These are phyloP conservation scores for Cicer cuneatum DNA, from an alignment of 306 rosid genomes.

Conservation along the genomic window DNA sequence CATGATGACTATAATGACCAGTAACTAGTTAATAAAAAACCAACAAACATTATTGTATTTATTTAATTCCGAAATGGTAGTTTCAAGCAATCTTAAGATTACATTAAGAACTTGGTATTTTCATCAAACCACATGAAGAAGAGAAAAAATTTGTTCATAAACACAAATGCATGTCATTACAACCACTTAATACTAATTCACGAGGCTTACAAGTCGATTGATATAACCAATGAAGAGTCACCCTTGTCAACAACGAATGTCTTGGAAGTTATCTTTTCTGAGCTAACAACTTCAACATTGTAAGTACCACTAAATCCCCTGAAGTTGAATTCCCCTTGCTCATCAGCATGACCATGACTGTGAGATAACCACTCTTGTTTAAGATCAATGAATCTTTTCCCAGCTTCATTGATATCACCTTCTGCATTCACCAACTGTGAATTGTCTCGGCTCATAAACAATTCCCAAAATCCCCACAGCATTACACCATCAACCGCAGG, in stretches of 20 bases:
- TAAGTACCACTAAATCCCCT: constrained; percentile 87
- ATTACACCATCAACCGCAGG: constrained; percentile 78
- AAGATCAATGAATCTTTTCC: constrained; percentile 65
- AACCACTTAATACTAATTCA: constrained; percentile 20
- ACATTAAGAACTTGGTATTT: constrained; percentile 23
- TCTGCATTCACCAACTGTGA: constrained; percentile 84
- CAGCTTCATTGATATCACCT: constrained; percentile 88
- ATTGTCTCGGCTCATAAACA: constrained; percentile 79
- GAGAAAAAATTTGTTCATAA: neutral
- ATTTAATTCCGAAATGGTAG: constrained; percentile 1
- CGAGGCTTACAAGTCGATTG: constrained; percentile 55
- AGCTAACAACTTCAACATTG: constrained; percentile 58
- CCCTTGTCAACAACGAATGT: constrained; percentile 86
- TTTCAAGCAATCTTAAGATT: constrained; percentile 16
- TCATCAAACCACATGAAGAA: neutral
- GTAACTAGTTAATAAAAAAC: neutral
- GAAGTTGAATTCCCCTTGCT: constrained; percentile 63
- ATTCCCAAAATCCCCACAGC: constrained; percentile 96
- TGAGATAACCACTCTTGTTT: constrained; percentile 83
- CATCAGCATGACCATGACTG: constrained; percentile 63
- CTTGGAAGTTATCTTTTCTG: constrained; percentile 54
- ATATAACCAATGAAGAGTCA: constrained; percentile 59
- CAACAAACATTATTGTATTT: constrained; percentile 36
- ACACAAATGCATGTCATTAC: constrained; percentile 30
- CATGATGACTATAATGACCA: too few relatives aligned